Base-by-base conservation (phyloP, 73 alveolate genomes). In the Paramecium sonneborni region DNA sequence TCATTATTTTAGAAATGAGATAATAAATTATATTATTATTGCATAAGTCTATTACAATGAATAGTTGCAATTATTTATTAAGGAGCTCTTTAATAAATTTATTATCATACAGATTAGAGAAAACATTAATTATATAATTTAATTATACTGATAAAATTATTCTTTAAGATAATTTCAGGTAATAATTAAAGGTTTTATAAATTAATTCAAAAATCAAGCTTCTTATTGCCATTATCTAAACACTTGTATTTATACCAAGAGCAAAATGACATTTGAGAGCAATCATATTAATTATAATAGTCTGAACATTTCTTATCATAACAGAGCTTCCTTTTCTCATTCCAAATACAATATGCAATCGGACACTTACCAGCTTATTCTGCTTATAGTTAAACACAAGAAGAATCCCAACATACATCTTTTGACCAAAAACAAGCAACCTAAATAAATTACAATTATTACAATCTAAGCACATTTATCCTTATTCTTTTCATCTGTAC, bases 301-400 rank as follows among this genome's bases (percentile, higher is more conserved):
- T 62, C 82, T 11, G 82, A 62, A 28, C 82, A 62, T 62, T 62
- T 62, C 18, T 62, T 62, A 62, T 62, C 82, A 24, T 62, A 62
- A 15, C 82, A 62, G 4, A 62, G 44, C 24, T 28, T 1, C 3
- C 82, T 62, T 26, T 62, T 28, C 3, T 62, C 82, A 62, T 62
- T 11, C 82, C 82, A 62, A 62, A 62, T 62, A 32, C 82, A 62
- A 15, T 28, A 62, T 11, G 37, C 21, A 32, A 0, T 9, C 1
- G 82, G 44, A 62, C 82, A 62, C 23, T 62, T 26, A 15, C 44
- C 44, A 23, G 23, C 82, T 24, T 62, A 9, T 23, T 62, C 6
- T 1, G 82, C 82, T 62, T 62, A 24, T 28, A 62, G 20, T 28
- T 26, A 10, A 32, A 62, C 8, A 28, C 82, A 62, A 10, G 82